A percentile compares a stretch with the other conserved stretches of the same genome.
phyloP scores from a whole-genome alignment of 2,329 filamentous ascomycete species.

The Cylindrodendrum hubeiense region DNA sequence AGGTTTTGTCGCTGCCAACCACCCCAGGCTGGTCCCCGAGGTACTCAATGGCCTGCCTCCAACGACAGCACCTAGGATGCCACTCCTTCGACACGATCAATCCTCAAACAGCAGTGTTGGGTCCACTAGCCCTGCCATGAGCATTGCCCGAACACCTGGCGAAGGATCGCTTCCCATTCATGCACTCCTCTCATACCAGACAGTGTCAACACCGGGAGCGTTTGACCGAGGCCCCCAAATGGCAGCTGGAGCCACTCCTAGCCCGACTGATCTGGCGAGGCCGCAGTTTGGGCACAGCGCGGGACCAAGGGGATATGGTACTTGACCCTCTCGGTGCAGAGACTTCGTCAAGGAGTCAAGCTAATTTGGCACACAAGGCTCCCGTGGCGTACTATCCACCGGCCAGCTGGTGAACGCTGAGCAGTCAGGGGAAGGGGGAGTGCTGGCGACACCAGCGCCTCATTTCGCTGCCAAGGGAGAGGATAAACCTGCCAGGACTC shows the following conservation, averaged over 20 bases:
- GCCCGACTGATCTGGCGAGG: slow-evolving; percentile 42
- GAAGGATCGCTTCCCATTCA: slow-evolving; percentile 68
- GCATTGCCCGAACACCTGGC: slow-evolving; percentile 56
- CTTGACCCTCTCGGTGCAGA: slow-evolving; percentile 32
- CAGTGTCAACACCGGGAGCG: slow-evolving; percentile 26
- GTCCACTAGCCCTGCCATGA: slow-evolving; percentile 54
- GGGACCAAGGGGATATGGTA: slow-evolving; percentile 53
- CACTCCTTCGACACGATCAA: slow-evolving; percentile 59
- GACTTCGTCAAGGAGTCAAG: slow-evolving; percentile 32
- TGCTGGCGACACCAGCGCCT: slow-evolving; percentile 47
- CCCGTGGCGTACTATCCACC: slow-evolving; percentile 49
- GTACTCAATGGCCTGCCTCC: slow-evolving; percentile 44
- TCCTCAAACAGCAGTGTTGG: slow-evolving; percentile 59
- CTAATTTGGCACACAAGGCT: slow-evolving; percentile 50
- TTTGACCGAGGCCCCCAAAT: slow-evolving; percentile 39
- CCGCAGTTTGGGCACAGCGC: slow-evolving; percentile 38
- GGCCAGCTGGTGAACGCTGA: slow-evolving; percentile 49
- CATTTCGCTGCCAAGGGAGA: slow-evolving; percentile 35
- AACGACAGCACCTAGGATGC: slow-evolving; percentile 44
- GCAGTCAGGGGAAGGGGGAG: slow-evolving; percentile 45
- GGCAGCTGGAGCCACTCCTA: slow-evolving; percentile 37
- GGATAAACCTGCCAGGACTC: slow-evolving; percentile 38
- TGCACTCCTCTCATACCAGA: slow-evolving; percentile 61
- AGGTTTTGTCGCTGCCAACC: slow-evolving; percentile 47
- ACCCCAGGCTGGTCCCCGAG: slow-evolving; percentile 46